Base-by-base conservation (phyloP, 192 early-diverging fungal genomes). In the Pecoramyces ruminantium region DNA sequence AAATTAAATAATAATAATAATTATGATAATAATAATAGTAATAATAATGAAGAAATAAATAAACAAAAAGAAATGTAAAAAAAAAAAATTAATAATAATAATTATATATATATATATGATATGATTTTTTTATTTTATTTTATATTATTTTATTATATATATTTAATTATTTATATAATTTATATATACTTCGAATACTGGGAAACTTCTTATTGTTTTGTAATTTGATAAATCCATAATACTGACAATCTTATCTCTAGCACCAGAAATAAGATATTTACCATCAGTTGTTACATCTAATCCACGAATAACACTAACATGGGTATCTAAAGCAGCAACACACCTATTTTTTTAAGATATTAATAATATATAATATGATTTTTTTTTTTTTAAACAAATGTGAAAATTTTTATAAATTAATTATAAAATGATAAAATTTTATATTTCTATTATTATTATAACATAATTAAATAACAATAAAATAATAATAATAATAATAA, bases 271-370 rank as follows among this genome's bases (percentile, higher is more conserved):
- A 82, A 98, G 88, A 42, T 85, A 86, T 38, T 86, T 81, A 28
- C 93, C 95, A 77, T 92, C 88, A 40, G 86, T 84, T 0, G 93
- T 90, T 79, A 98, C 94, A 51, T 91, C 93, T 34, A 99, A 89
- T 25, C 94, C 94, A 79, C 95, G 93, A 79, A 99, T 93, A 28
- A 96, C 94, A 82, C 94, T 95, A 28, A 95, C 93, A 81, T 99
- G 97, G 38, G 90, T 90, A 38, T 94, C 89, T 16, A 98, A 83
- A 38, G 94, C 92, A 5, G 90, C 89, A 38, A 92, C 83, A 82
- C 94, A 91, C 27, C 91, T 93, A 80, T 12, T n/a, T 21, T 39
- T 14, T 14, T 15, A n/a, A n/a, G n/a, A n/a, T n/a, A n/a, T n/a
- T n/a, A n/a, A n/a, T n/a, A n/a, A n/a, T n/a, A n/a, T n/a, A n/a